Base-by-base conservation (phyloP, 805 yeast species). In the Kodamaea kakaduensis region DNA sequence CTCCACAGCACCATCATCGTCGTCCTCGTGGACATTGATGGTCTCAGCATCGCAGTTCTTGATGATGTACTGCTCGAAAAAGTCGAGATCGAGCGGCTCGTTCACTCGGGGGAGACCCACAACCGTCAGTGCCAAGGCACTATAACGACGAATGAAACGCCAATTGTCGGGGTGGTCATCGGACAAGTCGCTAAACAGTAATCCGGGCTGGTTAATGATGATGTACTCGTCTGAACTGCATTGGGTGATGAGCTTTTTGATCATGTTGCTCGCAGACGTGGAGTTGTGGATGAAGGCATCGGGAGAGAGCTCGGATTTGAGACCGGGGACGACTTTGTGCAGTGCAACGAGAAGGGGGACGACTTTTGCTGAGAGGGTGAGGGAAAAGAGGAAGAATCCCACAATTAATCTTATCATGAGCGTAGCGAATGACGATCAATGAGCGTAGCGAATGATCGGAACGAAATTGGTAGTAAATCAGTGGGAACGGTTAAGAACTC, bases 121-220 rank as follows among this genome's bases (percentile, higher is more conserved):
- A 6, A 78, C 61, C 0, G 85, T 75, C 4, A 88, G 80, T n/a
- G 84, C 64, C 51, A 68, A 60, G 15, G 67, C 56, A 42, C 78
- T 50, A 48, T 75, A 73, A 26, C 71, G 65, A 39, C 80, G 64
- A 4, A 81, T 43, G 40, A 70, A 64, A 2, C 62, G 66, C 64
- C 80, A 78, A 21, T 51, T 46, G 10, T 56, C 62, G 41, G 65
- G 66, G 22, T 63, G 47, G 1, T 19, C 17, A 17, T 40, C 49
- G 4, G 50, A 50, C 34, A 67, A 17, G 40, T 67, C 71, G 8
- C 41, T 40, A 25, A 42, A 48, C 5, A 38, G 40, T 30, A 67
- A 51, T 7, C 71, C 71, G 1, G 72, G 72, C n/a, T 55, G 57
- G 42, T 65, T 58, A 9, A 66, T 44, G 5, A 67, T 45, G 10